phyloP scores from a whole-genome alignment of 2,329 filamentous ascomycete genomes.

The Orbilia quercus region DNA sequence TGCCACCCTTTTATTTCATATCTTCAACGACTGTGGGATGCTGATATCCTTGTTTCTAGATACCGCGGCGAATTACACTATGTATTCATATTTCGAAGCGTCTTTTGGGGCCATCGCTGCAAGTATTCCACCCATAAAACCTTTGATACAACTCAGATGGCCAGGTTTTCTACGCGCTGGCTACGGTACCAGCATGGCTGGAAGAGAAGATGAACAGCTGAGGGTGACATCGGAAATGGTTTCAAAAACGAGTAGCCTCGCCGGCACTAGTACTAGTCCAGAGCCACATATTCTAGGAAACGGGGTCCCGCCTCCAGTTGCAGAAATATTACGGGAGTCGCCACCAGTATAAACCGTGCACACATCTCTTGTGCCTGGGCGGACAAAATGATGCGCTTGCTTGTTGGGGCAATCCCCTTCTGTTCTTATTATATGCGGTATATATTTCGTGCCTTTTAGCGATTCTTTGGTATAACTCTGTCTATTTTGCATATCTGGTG shows the following conservation, averaged over 20 bases:
- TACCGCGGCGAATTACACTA: slow-evolving; percentile 17
- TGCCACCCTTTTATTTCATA: neutral
- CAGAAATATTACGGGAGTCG: no score
- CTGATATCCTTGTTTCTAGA: slow-evolving; percentile 8
- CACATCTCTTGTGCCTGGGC: no score
- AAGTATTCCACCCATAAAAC: slow-evolving; percentile 42
- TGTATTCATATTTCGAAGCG: slow-evolving; percentile 42
- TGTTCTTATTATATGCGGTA: neutral
- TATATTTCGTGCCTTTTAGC: neutral
- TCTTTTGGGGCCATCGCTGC: slow-evolving; percentile 42
- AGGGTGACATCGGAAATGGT: slow-evolving; percentile 28
- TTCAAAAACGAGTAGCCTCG: slow-evolving; percentile 28
- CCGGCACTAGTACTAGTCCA: slow-evolving; percentile 3
- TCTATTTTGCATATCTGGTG: no score
- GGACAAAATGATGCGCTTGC: no score
- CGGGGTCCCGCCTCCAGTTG: no score
- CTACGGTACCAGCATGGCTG: slow-evolving; percentile 17
- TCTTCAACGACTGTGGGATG: neutral
- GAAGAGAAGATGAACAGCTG: slow-evolving; percentile 36
- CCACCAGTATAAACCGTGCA: no score
- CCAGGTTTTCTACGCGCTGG: slow-evolving; percentile 21
- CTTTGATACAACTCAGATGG: slow-evolving; percentile 32
- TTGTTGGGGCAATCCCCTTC: no score
- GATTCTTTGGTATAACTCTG: no score
- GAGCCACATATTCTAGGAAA: no score